phyloP scores from a whole-genome alignment of 2,329 filamentous ascomycete genomes.

The Didymella pomorum region DNA sequence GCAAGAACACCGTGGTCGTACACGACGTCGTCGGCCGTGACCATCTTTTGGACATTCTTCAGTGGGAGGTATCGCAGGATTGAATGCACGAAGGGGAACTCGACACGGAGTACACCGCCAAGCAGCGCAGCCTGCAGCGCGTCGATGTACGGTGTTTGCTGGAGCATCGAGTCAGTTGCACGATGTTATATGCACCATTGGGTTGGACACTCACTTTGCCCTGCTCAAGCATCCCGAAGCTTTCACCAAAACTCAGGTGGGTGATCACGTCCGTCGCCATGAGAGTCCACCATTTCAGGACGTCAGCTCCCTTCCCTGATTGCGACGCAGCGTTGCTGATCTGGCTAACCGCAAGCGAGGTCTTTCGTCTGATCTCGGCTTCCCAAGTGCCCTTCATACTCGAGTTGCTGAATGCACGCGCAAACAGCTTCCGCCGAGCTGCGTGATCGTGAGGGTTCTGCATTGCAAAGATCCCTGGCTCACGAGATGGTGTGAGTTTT shows the following conservation, averaged over 20 bases:
- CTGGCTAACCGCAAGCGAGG: conserved; percentile 41
- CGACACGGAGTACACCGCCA: conserved; percentile 42
- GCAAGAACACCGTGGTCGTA: conserved; percentile 24
- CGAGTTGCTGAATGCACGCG: conserved; percentile 48
- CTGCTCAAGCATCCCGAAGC: conserved; percentile 50
- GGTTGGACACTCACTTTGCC: conserved; percentile 38
- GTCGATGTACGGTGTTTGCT: conserved; percentile 41
- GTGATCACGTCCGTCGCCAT: conserved; percentile 52
- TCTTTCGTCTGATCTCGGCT: conserved; percentile 42
- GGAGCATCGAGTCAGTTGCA: neutral
- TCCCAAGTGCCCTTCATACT: conserved; percentile 51
- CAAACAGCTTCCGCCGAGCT: conserved; percentile 48
- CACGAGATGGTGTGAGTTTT: conserved; percentile 33
- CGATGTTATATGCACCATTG: neutral
- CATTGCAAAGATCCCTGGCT: conserved; percentile 51
- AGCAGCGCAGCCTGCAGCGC: conserved; percentile 39
- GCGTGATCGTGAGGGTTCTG: conserved; percentile 48
- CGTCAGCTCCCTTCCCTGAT: conserved; percentile 41
- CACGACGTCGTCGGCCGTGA: conserved; percentile 24
- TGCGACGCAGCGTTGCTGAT: conserved; percentile 37
- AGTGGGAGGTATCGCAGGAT: conserved; percentile 27
- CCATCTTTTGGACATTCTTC: conserved; percentile 12
- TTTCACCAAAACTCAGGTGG: conserved; percentile 52
- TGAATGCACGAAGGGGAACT: conserved; percentile 39
- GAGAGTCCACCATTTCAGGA: conserved; percentile 51